Evolutionary conservation across 352 stramenopile genomes (phyloP).

Genomic region (Aphanomyces cochlioides): DNA sequence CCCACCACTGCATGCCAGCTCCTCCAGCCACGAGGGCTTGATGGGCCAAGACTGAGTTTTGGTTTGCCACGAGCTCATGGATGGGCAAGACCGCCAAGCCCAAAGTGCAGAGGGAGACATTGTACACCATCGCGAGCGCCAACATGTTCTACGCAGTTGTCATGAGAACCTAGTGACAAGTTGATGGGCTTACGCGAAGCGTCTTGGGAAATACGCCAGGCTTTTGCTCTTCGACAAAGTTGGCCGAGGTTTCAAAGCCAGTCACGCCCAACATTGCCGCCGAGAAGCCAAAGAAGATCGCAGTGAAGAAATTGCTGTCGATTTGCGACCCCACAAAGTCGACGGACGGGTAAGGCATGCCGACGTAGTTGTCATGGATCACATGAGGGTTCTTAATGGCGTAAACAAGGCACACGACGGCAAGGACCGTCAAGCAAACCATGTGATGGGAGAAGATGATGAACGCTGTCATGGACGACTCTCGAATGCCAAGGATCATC

Average conservation of each 20-base stretch:
- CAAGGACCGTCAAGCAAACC: slow-evolving; percentile 68
- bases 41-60: slow-evolving; percentile 67
- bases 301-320: slow-evolving; percentile 47
- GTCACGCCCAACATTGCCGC: slow-evolving; percentile 87
- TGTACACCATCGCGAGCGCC: slow-evolving; percentile 80
- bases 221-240: slow-evolving; percentile 88
- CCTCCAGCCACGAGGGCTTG: slow-evolving; percentile 58
- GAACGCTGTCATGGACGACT: slow-evolving; percentile 80
- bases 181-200: slow-evolving; percentile 75
- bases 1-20: slow-evolving; percentile 36
- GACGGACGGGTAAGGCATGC: slow-evolving; percentile 59
- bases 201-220: slow-evolving; percentile 79
- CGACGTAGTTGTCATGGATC: slow-evolving; percentile 56
- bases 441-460: slow-evolving; percentile 83
- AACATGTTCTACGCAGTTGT: slow-evolving; percentile 74
- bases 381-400: slow-evolving; percentile 53
- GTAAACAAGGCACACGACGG: slow-evolving; percentile 53
- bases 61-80: slow-evolving; percentile 58
- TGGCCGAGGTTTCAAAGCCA: slow-evolving; percentile 86
- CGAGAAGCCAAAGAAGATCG: slow-evolving; percentile 74
- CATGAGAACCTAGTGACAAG: slow-evolving; percentile 6
- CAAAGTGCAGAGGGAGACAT: slow-evolving; percentile 82
- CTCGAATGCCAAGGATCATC: slow-evolving; percentile 78
- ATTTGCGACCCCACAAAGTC: slow-evolving; percentile 42
- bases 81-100: slow-evolving; percentile 76